A percentile compares a stretch with the other conserved stretches of the same genome.
These are phyloP conservation scores for Nelumbo lutea DNA, from an alignment of 164 flowering plant species.

Conservation along the genomic window DNA sequence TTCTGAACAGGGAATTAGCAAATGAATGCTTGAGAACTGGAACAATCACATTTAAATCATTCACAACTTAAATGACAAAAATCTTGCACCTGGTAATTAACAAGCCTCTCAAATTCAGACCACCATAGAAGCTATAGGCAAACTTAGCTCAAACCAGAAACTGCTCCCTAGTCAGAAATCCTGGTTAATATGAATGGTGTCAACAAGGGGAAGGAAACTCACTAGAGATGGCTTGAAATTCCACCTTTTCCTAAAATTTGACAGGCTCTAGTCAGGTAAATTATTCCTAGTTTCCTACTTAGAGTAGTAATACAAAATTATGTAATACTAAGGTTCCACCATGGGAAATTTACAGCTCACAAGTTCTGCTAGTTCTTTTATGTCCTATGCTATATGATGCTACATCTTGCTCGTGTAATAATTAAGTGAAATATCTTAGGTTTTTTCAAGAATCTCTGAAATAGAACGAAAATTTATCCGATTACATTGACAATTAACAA, in stretches of 20 bases:
- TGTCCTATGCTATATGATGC: neutral
- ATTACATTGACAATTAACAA: neutral
- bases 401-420: neutral
- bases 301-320: neutral
- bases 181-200: neutral
- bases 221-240: neutral
- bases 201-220: neutral
- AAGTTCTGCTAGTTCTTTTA: neutral
- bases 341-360: neutral
- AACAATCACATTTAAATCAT: neutral
- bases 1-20: neutral
- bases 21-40: neutral
- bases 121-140: too few relatives aligned
- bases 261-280: neutral
- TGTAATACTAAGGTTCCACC: neutral
- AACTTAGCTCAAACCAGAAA: too few relatives aligned
- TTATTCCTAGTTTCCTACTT: neutral
- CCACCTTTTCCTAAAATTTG: neutral
- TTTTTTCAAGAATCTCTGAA: neutral
- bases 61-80: neutral
- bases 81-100: neutral
- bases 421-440: neutral
- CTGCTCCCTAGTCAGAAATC: neutral
- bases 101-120: neutral
- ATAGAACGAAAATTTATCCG: neutral